Evolutionary conservation across 108 stramenopile species (phyloP).

Genomic region (Skeletonema potamos): DNA sequence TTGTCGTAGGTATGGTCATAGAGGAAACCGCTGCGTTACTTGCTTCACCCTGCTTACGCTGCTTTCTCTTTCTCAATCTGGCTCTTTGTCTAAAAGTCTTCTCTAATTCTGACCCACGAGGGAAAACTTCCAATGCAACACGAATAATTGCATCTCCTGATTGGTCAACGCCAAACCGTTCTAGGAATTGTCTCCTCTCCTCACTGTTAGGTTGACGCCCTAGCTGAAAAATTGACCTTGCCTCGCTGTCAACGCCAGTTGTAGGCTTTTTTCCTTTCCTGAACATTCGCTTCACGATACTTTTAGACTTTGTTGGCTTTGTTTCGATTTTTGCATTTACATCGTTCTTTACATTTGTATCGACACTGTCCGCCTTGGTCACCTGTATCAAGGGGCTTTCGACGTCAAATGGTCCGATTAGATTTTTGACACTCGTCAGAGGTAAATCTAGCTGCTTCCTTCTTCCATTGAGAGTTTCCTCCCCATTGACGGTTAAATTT

Average conservation of each 20-base stretch:
- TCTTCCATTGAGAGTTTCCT: conserved; percentile 30
- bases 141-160: conserved; percentile 30
- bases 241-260: background rate
- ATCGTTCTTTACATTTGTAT: background rate
- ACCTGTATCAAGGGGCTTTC: conserved; percentile 14
- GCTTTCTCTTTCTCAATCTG: background rate
- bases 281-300: conserved; percentile 21
- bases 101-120: conserved; percentile 36
- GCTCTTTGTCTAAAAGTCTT: conserved; percentile 18
- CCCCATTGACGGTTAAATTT: conserved; percentile 26
- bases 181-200: conserved; percentile 19
- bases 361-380: background rate
- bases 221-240: conserved; percentile 24
- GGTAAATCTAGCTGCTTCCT: conserved; percentile 28
- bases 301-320: conserved; percentile 12
- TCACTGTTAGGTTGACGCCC: conserved; percentile 26
- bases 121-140: conserved; percentile 33
- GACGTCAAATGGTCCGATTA: conserved; percentile 12
- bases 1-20: background rate
- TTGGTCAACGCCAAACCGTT: conserved; percentile 28
- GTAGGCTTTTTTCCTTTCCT: conserved; percentile 5
- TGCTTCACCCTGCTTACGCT: background rate
- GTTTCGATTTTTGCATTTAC: too few relatives aligned
- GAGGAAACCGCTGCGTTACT: background rate
- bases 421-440: conserved; percentile 15